Evolutionary conservation across 495 filamentous ascomycete species (phyloP).

Genomic region (Xylaria sp.): DNA sequence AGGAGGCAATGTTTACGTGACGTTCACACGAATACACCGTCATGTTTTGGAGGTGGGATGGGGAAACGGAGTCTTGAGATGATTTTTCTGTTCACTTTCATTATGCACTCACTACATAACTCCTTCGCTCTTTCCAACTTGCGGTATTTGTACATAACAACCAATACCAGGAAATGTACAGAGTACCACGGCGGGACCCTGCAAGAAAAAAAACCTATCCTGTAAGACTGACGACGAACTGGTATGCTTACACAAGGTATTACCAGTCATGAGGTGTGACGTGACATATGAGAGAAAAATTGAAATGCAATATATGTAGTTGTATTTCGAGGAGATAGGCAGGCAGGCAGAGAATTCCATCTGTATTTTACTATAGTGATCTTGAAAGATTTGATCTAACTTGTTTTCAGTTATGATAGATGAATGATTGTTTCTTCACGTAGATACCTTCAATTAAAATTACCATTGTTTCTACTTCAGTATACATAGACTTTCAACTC

Average conservation of each 20-base stretch:
- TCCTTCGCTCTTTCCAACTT: conserved; percentile 6
- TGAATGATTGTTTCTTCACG: neutral
- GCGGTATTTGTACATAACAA: neutral
- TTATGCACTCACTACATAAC: conserved; percentile 22
- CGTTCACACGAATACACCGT: neutral
- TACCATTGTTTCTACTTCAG: neutral
- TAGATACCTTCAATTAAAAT: neutral
- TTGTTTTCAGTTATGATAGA: neutral
- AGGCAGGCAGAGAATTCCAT: neutral
- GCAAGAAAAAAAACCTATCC: neutral
- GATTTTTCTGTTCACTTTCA: neutral
- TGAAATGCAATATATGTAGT: neutral
- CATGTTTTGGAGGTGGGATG: neutral
- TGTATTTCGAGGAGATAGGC: neutral
- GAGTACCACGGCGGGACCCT: neutral
- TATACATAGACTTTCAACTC: neutral
- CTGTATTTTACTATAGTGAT: conserved; percentile 12
- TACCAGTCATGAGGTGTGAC: neutral
- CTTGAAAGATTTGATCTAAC: neutral
- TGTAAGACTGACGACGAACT: neutral
- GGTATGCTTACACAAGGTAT: neutral
- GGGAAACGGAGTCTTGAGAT: conserved; percentile 20
- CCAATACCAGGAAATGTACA: neutral
- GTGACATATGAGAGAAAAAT: neutral
- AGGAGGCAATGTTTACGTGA: conserved; percentile 9